phyloP scores from a whole-genome alignment of 352 stramenopile species.

The Phytophthora cryptogea region DNA sequence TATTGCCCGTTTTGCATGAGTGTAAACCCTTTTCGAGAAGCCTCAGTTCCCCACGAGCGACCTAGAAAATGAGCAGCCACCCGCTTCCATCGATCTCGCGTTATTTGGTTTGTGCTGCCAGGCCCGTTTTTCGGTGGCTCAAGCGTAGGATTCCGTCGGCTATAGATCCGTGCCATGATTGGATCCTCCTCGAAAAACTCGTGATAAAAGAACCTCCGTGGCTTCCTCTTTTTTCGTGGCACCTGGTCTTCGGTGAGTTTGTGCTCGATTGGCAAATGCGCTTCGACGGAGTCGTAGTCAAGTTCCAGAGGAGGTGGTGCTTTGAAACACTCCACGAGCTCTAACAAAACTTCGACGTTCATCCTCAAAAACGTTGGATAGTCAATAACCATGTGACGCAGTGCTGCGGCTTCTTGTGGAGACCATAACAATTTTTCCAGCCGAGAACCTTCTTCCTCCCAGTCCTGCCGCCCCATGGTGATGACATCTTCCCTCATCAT shows the following conservation, averaged over 20 bases:
- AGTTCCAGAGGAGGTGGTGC: constrained; percentile 48
- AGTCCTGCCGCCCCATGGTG: constrained; percentile 52
- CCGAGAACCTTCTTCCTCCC: constrained; percentile 48
- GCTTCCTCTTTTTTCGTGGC: constrained; percentile 46
- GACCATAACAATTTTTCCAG: constrained; percentile 61
- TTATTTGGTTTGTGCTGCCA: constrained; percentile 30
- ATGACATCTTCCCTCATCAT: constrained; percentile 72
- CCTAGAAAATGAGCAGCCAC: constrained; percentile 52
- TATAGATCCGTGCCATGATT: constrained; percentile 35
- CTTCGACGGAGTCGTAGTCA: constrained; percentile 55
- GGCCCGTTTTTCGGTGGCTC: constrained; percentile 19
- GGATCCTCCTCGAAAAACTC: constrained; percentile 73
- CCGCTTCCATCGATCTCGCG: constrained; percentile 49
- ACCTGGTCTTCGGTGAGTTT: constrained; percentile 40
- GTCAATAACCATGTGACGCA: constrained; percentile 31
- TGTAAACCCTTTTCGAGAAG: constrained; percentile 42
- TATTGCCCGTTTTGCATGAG: constrained; percentile 54
- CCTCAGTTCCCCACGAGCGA: constrained; percentile 36
- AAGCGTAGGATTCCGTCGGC: constrained; percentile 10
- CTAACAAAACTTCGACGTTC: constrained; percentile 53
- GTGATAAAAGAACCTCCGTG: constrained; percentile 70
- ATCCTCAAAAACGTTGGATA: constrained; percentile 41
- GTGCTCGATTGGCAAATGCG: constrained; percentile 35
- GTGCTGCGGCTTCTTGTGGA: constrained; percentile 36
- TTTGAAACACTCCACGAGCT: constrained; percentile 27